Base-by-base conservation (phyloP, 2,329 filamentous ascomycete species). In the Pseudocercospora macadamiae region DNA sequence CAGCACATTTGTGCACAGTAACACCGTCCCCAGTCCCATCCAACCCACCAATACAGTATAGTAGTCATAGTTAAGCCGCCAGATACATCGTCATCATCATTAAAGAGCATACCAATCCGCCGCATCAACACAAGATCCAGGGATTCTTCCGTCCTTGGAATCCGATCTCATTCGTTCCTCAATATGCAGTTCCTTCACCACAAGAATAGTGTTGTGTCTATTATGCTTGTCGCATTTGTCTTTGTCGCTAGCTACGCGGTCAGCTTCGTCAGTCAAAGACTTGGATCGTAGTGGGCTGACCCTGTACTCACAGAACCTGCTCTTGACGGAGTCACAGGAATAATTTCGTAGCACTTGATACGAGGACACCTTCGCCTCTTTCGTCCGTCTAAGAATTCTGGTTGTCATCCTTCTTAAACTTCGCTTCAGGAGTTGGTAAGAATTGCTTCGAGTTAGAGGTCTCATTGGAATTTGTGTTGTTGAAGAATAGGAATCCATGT, bases 201-300 rank as follows among this genome's bases (percentile, higher is more conserved):
- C 42, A 47, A 47, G 42, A 47, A 47, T 47, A 47, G 23, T 47
- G 42, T 47, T 47, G 21, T 19, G 42, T 47, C 42, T 19, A 47
- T 47, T 18, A 47, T 47, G 42, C 42, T 47, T 28, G 42, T 25
- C 26, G 42, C 19, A 47, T 42, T 42, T 19, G 42, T 26, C 42
- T 23, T 47, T 14, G 19, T 47, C 42, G 42, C 42, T 47, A 23
- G 19, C 42, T 47, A 23, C 9, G 23, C n/a, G 8, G 42, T 47
- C 42, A 47, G 28, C 6, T 6, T 32, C 28, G 23, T 47, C 42
- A 47, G 42, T 23, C 42, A 14, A 14, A 47, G n/a, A 14, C 7
- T 25, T 26, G 37, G 18, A 7, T 18, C 10, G 4, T 21, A 4
- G 23, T 26, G 8, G 9, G 1, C 23, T 9, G 42, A 14, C 4